These are phyloP conservation scores for Globisporangium abappressorium DNA, from an alignment of 352 stramenopile species.

Conservation along the genomic window DNA sequence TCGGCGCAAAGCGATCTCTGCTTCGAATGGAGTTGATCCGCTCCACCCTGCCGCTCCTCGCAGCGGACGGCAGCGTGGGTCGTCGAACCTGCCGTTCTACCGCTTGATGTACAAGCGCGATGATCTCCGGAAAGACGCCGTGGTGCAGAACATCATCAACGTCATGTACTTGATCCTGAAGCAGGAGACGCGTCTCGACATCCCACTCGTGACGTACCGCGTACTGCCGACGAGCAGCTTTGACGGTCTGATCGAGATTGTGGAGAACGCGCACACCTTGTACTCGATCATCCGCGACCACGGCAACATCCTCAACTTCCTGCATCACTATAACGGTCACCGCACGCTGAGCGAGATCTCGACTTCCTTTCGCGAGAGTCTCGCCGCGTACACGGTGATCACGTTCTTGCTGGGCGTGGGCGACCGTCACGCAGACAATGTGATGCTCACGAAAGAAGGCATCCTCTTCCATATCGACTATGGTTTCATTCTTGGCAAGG, in stretches of 20 bases:
- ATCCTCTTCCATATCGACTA: slow-evolving; percentile 99
- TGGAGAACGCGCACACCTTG: slow-evolving; percentile 82
- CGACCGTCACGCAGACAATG: slow-evolving; percentile 98
- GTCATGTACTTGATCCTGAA: slow-evolving; percentile 89
- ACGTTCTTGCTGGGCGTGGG: slow-evolving; percentile 99
- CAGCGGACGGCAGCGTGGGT: slow-evolving; percentile 14
- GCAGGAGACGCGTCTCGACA: slow-evolving; percentile 75
- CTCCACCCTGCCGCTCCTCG: not conserved
- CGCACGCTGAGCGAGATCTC: slow-evolving; percentile 85
- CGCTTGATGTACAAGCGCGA: slow-evolving; percentile 88
- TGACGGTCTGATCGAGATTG: slow-evolving; percentile 84
- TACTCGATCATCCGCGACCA: slow-evolving; percentile 86
- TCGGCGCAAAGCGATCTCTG: slow-evolving; percentile 1
- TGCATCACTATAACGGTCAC: slow-evolving; percentile 84
- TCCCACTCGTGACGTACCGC: slow-evolving; percentile 83
- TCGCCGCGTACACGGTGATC: slow-evolving; percentile 99
- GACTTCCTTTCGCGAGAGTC: slow-evolving; percentile 85
- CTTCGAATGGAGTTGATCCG: slow-evolving; percentile 6
- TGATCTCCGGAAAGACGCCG: slow-evolving; percentile 79
- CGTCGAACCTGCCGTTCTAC: slow-evolving; percentile 44
- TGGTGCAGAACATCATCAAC: slow-evolving; percentile 89
- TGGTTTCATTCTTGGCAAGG: slow-evolving; percentile 97
- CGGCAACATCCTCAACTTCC: slow-evolving; percentile 78
- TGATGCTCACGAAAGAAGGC: slow-evolving; percentile 96
- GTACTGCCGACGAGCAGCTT: slow-evolving; percentile 82